Evolutionary conservation across 371 early-diverging fungal species (phyloP), one percentile per base, ranked within the genome.

Genomic region (Lichtheimia ramosa): DNA sequence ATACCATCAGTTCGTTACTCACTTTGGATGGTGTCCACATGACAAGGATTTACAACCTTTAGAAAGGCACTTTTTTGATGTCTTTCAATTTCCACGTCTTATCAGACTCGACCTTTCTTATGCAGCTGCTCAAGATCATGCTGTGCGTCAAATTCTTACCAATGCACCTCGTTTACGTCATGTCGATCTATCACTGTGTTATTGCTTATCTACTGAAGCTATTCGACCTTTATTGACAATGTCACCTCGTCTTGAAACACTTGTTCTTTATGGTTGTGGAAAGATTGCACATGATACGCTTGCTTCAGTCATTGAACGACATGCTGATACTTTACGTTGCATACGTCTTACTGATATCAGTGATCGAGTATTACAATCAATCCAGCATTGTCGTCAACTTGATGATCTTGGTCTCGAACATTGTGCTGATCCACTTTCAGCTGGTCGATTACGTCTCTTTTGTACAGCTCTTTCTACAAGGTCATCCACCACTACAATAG

Each of bases 151-250:
- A 14, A 70, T 78, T 43, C 65, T 78, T 23, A 53, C 65, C 2
- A 58, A 59, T 10, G 64, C 61, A 21, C 61, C 59, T n/a, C 60
- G 54, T 24, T 54, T 78, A 50, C 58, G 63, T 0, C 70, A 75
- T 28, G 58, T 75, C 25, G 65, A 78, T 41, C 51, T 78, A 1
- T 78, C 78, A 2, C 75, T 72, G 43, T 78, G 78, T 24, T 78
- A 78, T 20, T 69, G 75, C 52, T 58, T 78, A 18, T 74, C 78
- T 1, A 74, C 75, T 3, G 65, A 68, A 16, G 73, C 71, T 5
- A 74, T 78, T n/a, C 62, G 52, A 12, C 78, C 78, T 0, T 54
- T 78, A 4, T 41, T 74, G 10, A 18, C 50, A 7, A 69, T 70
- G 57, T 58, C 64, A 16, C 62, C 46, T 3, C 64, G 63, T 20